Percentiles rank a stretch among this genome's conserved stretches.
These are phyloP conservation scores for Kluyveromyces marxianus DNA, from an alignment of 1,139 yeast genomes.

Conservation along the genomic window DNA sequence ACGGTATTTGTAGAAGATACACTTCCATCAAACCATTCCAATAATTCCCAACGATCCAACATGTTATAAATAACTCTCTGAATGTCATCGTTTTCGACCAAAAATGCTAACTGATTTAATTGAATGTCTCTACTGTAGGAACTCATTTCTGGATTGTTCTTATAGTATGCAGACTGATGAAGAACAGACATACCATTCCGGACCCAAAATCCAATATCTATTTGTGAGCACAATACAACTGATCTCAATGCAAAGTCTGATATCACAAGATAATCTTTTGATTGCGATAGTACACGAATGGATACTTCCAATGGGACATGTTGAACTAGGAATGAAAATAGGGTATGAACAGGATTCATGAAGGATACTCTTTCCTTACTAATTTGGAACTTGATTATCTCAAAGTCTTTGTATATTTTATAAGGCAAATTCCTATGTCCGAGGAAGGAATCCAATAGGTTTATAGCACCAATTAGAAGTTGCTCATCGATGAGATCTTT, in stretches of 20 bases:
- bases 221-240: constrained; percentile 49
- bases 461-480: constrained; percentile 30
- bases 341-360: constrained; percentile 51
- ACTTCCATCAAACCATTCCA: constrained; percentile 43
- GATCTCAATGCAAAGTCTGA: constrained; percentile 55
- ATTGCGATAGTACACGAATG: constrained; percentile 12
- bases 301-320: constrained; percentile 21
- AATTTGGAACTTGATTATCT: constrained; percentile 35
- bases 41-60: constrained; percentile 55
- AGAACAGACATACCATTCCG: constrained; percentile 53
- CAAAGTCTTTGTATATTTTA: constrained; percentile 21
- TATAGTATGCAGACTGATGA: constrained; percentile 38
- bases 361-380: constrained; percentile 46
- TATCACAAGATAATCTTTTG: constrained; percentile 36
- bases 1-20: constrained; percentile 36
- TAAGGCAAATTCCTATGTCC: constrained; percentile 22
- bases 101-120: constrained; percentile 46
- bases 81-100: constrained; percentile 39
- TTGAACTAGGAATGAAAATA: constrained; percentile 32
- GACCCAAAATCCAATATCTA: constrained; percentile 55
- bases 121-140: constrained; percentile 48
- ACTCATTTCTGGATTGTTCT: constrained; percentile 28
- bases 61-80: constrained; percentile 40
- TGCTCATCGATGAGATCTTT: constrained; percentile 20
- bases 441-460: constrained; percentile 31